Evolutionary conservation across 441 rosid species (phyloP), one percentile per base, ranked within the genome.

Genomic region (Erysimum cheiri): DNA sequence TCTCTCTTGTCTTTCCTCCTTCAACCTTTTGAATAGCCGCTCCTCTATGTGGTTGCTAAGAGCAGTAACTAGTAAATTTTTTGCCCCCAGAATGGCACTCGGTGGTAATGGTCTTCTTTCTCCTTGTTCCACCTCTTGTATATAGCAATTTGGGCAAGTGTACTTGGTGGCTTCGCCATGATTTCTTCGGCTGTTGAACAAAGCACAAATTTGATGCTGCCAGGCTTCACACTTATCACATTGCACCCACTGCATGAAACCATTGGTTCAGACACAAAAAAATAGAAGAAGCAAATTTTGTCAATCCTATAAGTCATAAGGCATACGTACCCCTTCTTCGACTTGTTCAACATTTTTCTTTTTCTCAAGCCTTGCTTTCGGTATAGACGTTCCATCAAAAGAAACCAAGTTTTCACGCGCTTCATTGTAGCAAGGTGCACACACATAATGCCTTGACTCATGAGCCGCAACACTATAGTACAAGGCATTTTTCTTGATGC

Each of bases 111-210:
- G 96, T 78, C 70, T 85, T 43, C 98, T 89, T 81, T 91, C 96
- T 43, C 98, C 97, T 77, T 80, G 82, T 77, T 91, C 90, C 61
- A 96, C 81, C 87, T 96, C 99, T 70, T 52, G 69, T 31, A 89
- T 88, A 75, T 96, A 96, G 85, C 99, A 96, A 76, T 91, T 96
- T 59, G 99, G 99, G 79, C 99, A 96, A 41, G 97, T 96, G 83
- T 93, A 96, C 77, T 91, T 95, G 86, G 83, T 88, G 87, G 84
- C 96, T 92, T 89, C 81, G 33, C 99, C 96, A 79, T 92, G 97
- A 81, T 92, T 92, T 72, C 88, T 85, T 76, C 98, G 76, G 69
- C 90, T 88, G 79, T 95, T 95, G 84, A 92, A 95, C 76, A 95
- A 76, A 69, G 96, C 93, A 76, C 97, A 95, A 37, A 92, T 89